Evolutionary conservation across 2,329 filamentous ascomycete species (phyloP), one percentile per base, ranked within the genome.

Genomic region (Ilyonectria sp.): DNA sequence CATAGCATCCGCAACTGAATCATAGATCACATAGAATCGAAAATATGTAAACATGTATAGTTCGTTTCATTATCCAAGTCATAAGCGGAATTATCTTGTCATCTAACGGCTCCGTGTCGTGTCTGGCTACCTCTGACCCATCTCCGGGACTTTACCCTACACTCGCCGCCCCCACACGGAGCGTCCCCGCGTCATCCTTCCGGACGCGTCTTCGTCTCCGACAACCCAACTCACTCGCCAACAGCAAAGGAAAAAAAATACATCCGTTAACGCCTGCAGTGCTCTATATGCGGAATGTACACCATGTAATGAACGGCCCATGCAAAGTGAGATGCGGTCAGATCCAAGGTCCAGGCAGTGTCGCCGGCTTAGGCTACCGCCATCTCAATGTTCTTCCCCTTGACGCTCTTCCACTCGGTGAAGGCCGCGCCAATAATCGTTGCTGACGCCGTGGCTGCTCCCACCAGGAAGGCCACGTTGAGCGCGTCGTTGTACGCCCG

Each of bases 351-450:
- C 17, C n/a, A 1, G 31, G 31, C 31, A 33, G 31, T 33, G 8
- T 4, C 11, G 31, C 31, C 7, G 31, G 37, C 8, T 70, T 75
- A 77, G 15, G 69, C 73, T 43, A 69, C 72, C 33, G 71, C 72
- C 75, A 77, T 73, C 58, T 79, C 77, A 44, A 79, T 69, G 9
- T 86, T 86, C 79, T 86, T 88, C 5, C 86, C 86, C 75, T 88
- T 89, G 23, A 90, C 84, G 65, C 84, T 88, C 81, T 84, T 86
- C 85, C 85, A 87, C 75, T 89, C 86, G 58, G 86, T 81, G 8
- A 82, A 77, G 13, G 82, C 73, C 2, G 81, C 77, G 2, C 84
- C 83, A 21, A 85, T 47, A 49, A 86, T 81, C 0, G 83, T 80
- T 6, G 86, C 71, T 8, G 82, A 80, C 1, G 82, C 83, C 11